These are phyloP conservation scores for Penicillium longicatenatum DNA, from an alignment of 495 filamentous ascomycete genomes.

Conservation along the genomic window DNA sequence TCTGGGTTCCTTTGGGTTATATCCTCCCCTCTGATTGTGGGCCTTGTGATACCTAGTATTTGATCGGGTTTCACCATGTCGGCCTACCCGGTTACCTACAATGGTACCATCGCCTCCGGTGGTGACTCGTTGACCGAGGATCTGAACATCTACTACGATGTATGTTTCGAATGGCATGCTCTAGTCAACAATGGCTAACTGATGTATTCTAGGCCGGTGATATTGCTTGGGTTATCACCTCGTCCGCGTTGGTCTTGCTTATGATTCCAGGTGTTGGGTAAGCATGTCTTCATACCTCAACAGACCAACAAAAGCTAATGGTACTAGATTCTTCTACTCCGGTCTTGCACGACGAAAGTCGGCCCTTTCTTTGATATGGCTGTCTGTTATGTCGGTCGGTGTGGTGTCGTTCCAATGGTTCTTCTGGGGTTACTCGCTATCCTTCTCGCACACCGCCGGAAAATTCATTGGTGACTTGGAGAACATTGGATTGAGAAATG, in stretches of 20 bases:
- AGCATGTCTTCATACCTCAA: conserved; percentile 12
- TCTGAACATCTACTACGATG: conserved; percentile 82
- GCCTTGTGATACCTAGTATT: conserved; percentile 9
- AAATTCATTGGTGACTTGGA: conserved; percentile 80
- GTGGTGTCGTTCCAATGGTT: conserved; percentile 97
- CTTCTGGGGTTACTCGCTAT: conserved; percentile 96
- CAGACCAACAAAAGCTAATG: not conserved
- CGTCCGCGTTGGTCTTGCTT: conserved; percentile 87
- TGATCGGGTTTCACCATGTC: conserved; percentile 33
- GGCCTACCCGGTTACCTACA: conserved; percentile 56
- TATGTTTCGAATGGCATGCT: conserved; percentile 36
- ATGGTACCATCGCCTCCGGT: conserved; percentile 64
- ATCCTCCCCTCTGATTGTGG: not conserved
- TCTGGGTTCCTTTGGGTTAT: not conserved
- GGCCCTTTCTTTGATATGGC: conserved; percentile 91
- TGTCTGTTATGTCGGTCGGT: conserved; percentile 92
- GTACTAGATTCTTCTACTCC: conserved; percentile 88
- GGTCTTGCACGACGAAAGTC: conserved; percentile 96
- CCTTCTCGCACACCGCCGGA: conserved; percentile 85
- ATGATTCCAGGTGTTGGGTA: conserved; percentile 98
- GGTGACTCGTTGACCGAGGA: conserved; percentile 74
- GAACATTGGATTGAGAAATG: conserved; percentile 85
- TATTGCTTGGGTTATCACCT: conserved; percentile 87
- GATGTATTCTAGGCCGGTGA: conserved; percentile 71
- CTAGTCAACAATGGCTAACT: conserved; percentile 14